These are phyloP conservation scores for Neurospora sp. DNA, from an alignment of 2,329 filamentous ascomycete species.

Conservation along the genomic window DNA sequence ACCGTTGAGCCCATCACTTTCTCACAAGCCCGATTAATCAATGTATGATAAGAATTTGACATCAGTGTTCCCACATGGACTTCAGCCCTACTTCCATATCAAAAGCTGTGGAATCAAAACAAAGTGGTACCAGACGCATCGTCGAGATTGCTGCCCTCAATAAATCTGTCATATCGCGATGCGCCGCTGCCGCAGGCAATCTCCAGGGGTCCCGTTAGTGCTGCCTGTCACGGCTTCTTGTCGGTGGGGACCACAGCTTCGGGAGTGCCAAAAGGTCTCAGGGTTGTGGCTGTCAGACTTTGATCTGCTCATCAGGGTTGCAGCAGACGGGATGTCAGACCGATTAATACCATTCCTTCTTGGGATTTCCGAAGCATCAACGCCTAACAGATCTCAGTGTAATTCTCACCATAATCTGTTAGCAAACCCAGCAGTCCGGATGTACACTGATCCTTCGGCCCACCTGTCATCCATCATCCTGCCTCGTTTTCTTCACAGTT, in stretches of 20 bases:
- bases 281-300: no score
- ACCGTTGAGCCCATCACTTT: no score
- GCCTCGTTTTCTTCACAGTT: not conserved
- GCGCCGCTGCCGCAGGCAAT: not conserved
- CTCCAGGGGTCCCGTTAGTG: not conserved
- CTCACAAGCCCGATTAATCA: not conserved
- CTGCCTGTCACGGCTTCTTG: not conserved
- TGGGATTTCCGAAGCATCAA: not conserved
- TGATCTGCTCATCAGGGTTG: not conserved
- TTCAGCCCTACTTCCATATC: not conserved
- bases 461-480: not conserved
- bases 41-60: no score
- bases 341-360: not conserved
- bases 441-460: not conserved
- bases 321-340: not conserved
- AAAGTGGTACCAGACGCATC: not conserved
- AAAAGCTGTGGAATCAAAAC: not conserved
- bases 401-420: not conserved
- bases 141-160: not conserved
- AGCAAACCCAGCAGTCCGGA: not conserved
- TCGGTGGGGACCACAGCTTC: not conserved
- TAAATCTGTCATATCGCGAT: not conserved
- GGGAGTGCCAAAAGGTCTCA: not conserved
- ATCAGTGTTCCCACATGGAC: not conserved
- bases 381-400: fast-evolving